Conservation (phyloP, 1,284 basidiomycete species). For the Sporisorium scitamineum region DNA sequence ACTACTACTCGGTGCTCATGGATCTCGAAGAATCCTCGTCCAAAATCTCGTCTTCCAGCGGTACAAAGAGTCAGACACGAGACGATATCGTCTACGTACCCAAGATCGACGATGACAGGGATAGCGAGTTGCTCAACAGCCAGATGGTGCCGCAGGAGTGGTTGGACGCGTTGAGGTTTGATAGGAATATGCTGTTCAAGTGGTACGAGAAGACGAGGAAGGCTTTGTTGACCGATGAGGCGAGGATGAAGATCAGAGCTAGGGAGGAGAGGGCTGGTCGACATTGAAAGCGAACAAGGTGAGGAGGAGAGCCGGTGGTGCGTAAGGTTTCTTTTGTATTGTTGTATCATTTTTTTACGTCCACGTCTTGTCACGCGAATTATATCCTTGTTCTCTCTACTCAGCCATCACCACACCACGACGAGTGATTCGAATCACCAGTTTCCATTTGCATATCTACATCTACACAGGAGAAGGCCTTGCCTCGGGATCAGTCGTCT, state of each 20-base stretch:
- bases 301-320: not conserved
- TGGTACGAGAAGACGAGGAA: slow-evolving; percentile 51
- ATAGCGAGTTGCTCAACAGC: slow-evolving; percentile 34
- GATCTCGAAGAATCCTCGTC: slow-evolving; percentile 56
- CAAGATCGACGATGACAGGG: slow-evolving; percentile 59
- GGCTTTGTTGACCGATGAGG: slow-evolving; percentile 32
- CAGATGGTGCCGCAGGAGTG: slow-evolving; percentile 36
- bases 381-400: not conserved
- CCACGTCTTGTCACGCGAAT: not conserved
- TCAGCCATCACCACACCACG: not conserved
- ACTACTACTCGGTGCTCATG: slow-evolving; percentile 63
- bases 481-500: slow-evolving; percentile 46
- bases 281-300: too few relatives aligned
- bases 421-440: not conserved
- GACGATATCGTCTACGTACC: slow-evolving; percentile 65
- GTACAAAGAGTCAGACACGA: slow-evolving; percentile 17
- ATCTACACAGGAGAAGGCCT: slow-evolving; percentile 28
- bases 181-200: slow-evolving; percentile 39
- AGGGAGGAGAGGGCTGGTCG: slow-evolving; percentile 26
- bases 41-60: slow-evolving; percentile 11
- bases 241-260: slow-evolving; percentile 20
- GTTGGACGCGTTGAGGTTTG: slow-evolving; percentile 43
- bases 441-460: not conserved
- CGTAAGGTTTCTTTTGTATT: not conserved
- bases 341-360: not conserved